Conservation (phyloP, 169 alveolate species). For the Cryptosporidium sp. region DNA sequence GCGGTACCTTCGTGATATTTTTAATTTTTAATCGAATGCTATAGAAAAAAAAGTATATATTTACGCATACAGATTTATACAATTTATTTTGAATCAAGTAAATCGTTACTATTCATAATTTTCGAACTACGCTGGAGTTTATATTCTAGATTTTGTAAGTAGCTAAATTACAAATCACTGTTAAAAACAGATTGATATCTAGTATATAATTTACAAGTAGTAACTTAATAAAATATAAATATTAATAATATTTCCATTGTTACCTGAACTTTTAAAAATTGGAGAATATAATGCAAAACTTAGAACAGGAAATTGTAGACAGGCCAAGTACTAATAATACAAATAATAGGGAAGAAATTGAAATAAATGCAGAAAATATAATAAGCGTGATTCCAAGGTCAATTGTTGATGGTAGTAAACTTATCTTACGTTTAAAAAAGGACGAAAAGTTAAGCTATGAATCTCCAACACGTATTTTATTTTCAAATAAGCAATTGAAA, state of each 20-base stretch:
- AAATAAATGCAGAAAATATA: background rate
- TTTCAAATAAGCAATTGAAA: slow-evolving; percentile 50
- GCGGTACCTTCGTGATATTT: slow-evolving; percentile 46
- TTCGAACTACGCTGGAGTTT: background rate
- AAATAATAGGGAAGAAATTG: background rate
- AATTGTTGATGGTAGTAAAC: slow-evolving; percentile 64
- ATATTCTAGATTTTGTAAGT: too few species aligned
- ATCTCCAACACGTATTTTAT: slow-evolving; percentile 68
- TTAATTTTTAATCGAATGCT: background rate
- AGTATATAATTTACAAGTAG: background rate
- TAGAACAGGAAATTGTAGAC: slow-evolving; percentile 17
- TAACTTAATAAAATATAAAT: too few species aligned
- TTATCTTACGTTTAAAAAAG: slow-evolving; percentile 54
- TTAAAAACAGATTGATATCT: background rate
- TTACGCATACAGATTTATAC: background rate
- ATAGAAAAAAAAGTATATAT: background rate
- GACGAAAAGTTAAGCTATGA: slow-evolving; percentile 69
- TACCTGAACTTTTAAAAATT: background rate
- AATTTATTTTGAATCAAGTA: too few species aligned
- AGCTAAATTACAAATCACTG: too few species aligned
- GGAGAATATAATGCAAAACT: slow-evolving; percentile 1
- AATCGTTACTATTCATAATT: too few species aligned
- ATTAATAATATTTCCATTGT: too few species aligned
- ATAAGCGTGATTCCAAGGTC: slow-evolving; percentile 52
- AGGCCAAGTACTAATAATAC: background rate